Evolutionary conservation across 805 yeast species (phyloP).

Genomic region (Kregervanrija fluxuum): DNA sequence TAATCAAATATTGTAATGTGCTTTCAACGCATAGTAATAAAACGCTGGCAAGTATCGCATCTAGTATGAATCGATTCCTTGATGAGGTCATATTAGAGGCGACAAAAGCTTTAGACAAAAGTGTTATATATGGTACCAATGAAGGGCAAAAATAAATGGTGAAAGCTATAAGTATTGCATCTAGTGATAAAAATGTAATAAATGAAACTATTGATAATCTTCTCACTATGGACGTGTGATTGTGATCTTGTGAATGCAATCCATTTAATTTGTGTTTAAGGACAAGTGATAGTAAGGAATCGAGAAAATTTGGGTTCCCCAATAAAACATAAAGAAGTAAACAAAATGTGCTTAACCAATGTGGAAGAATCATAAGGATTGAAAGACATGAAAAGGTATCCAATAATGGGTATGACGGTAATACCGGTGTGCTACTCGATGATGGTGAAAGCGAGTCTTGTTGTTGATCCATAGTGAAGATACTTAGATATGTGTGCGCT

Average conservation of each 20-base stretch:
- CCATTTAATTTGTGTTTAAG: conserved; percentile 21
- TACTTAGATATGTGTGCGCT: no score
- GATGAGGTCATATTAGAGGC: conserved; percentile 28
- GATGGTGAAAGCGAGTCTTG: not conserved
- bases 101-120: conserved; percentile 28
- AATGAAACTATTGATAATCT: conserved; percentile 6
- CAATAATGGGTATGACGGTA: conserved; percentile 19
- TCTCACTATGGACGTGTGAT: not conserved
- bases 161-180: conserved; percentile 13
- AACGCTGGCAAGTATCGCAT: conserved; percentile 22
- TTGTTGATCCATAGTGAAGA: not conserved
- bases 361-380: conserved; percentile 22
- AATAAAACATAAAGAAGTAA: conserved; percentile 17
- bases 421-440: conserved; percentile 3
- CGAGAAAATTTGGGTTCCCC: conserved; percentile 21
- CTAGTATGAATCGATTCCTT: conserved; percentile 19
- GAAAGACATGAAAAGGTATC: conserved; percentile 24
- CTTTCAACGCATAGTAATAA: conserved; percentile 16
- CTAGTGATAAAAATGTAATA: conserved; percentile 10
- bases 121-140: conserved; percentile 19
- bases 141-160: conserved; percentile 18
- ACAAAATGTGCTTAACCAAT: conserved; percentile 19
- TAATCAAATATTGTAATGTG: conserved; percentile 6
- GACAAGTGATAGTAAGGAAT: conserved; percentile 21
- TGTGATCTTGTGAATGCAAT: conserved; percentile 5